These are phyloP conservation scores for Coprinopsis marcescibilis DNA, from an alignment of 768 basidiomycete genomes.

Conservation along the genomic window DNA sequence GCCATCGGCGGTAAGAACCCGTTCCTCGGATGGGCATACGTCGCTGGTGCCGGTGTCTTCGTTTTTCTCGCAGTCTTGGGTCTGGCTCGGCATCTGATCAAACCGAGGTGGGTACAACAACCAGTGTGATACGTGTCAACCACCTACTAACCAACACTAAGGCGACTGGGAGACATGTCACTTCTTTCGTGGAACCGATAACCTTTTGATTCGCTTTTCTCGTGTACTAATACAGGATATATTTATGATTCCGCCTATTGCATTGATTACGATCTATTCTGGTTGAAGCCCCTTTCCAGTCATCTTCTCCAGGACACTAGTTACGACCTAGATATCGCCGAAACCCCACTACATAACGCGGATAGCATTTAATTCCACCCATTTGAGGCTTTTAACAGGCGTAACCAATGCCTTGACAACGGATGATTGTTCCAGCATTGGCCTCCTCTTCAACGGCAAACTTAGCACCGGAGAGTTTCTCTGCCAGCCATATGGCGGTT, in stretches of 20 bases:
- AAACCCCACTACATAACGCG: too few species aligned
- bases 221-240: constrained; percentile 11
- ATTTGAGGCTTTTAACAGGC: too few species aligned
- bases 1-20: constrained; percentile 99
- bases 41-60: constrained; percentile 83
- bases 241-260: too few species aligned
- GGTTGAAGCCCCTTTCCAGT: too few species aligned
- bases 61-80: constrained; percentile 83
- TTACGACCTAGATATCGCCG: too few species aligned
- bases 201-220: constrained; percentile 6
- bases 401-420: constrained; percentile 64
- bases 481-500: constrained; percentile 70
- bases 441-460: constrained; percentile 48
- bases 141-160: constrained; percentile 22
- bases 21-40: constrained; percentile 98
- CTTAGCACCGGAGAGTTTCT: constrained; percentile 60
- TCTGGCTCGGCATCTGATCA: constrained; percentile 87
- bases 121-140: not conserved
- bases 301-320: constrained; percentile 21
- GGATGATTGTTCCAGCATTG: constrained; percentile 40
- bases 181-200: constrained; percentile 80
- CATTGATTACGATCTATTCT: too few species aligned
- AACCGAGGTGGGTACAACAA: constrained; percentile 60
- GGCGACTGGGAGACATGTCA: constrained; percentile 84
- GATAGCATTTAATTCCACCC: too few species aligned